Conservation (phyloP, 1,139 yeast genomes). For the Blastobotrys apis region DNA sequence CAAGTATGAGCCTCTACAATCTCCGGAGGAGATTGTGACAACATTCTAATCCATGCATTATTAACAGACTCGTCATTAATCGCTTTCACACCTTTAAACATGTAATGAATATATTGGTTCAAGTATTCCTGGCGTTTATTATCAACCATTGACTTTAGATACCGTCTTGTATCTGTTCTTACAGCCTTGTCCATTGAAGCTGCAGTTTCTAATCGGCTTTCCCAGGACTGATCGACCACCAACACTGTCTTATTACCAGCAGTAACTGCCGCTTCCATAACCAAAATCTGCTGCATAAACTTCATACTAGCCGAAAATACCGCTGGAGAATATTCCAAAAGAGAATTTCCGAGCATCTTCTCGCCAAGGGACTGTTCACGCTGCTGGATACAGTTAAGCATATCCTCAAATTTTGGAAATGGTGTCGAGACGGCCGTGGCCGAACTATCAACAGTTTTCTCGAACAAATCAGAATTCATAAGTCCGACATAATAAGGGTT, state of each 20-base stretch:
- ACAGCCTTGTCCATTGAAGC: conserved; percentile 58
- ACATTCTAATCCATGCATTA: conserved; percentile 24
- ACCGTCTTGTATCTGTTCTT: conserved; percentile 35
- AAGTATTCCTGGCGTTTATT: conserved; percentile 15
- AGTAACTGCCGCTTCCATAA: conserved; percentile 59
- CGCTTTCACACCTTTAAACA: conserved; percentile 38
- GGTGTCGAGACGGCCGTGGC: conserved; percentile 1
- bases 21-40: conserved; percentile 28
- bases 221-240: conserved; percentile 73
- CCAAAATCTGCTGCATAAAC: conserved; percentile 47
- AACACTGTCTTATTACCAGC: conserved; percentile 50
- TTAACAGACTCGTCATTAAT: conserved; percentile 4
- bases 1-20: conserved; percentile 22
- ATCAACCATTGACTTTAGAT: conserved; percentile 19
- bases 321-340: conserved; percentile 20
- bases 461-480: conserved; percentile 21
- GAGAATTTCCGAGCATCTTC: conserved; percentile 14
- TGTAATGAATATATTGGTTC: conserved; percentile 27
- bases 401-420: conserved; percentile 21
- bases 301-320: conserved; percentile 33
- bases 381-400: conserved; percentile 18
- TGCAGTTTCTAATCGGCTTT: conserved; percentile 65
- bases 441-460: too few relatives aligned
- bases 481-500: conserved; percentile 67
- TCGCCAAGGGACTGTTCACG: conserved; percentile 8